Evolutionary conservation across 192 early-diverging fungal genomes (phyloP).

Genomic region (Gonapodya prolifera): DNA sequence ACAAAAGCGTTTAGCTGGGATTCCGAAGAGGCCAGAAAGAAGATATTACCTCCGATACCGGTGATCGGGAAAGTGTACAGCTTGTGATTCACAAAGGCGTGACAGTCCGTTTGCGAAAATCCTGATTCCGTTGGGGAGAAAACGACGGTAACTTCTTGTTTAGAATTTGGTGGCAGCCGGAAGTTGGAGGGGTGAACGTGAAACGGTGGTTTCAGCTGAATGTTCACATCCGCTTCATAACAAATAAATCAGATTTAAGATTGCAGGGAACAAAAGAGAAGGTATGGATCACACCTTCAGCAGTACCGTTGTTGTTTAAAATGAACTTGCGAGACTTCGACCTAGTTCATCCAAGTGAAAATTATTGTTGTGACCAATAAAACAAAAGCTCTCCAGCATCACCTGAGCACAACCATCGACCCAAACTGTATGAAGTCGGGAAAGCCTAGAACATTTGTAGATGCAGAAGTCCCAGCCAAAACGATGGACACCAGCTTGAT

Average conservation of each 20-base stretch:
- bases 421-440: slow-evolving; percentile 45
- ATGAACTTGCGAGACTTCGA: slow-evolving; percentile 5
- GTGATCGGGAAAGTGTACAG: slow-evolving; percentile 27
- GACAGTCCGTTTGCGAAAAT: slow-evolving; percentile 13
- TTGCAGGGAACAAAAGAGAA: neutral
- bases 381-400: neutral
- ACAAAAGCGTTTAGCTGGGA: no score
- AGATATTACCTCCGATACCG: slow-evolving; percentile 31
- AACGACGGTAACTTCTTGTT: slow-evolving; percentile 27
- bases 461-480: slow-evolving; percentile 31
- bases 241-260: neutral
- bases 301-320: slow-evolving; percentile 33
- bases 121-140: slow-evolving; percentile 38
- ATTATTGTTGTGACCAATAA: no score
- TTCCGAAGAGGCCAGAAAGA: no score
- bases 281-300: neutral
- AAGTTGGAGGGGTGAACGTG: slow-evolving; percentile 28
- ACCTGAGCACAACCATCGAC: slow-evolving; percentile 29
- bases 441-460: slow-evolving; percentile 29
- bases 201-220: slow-evolving; percentile 34
- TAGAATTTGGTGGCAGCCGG: slow-evolving; percentile 21
- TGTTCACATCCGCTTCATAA: slow-evolving; percentile 26
- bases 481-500: slow-evolving; percentile 24
- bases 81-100: slow-evolving; percentile 38
- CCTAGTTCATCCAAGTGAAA: neutral